Evolutionary conservation across 768 basidiomycete species (phyloP), one percentile per base, ranked within the genome.

Genomic region (Tubosaeta sp.): DNA sequence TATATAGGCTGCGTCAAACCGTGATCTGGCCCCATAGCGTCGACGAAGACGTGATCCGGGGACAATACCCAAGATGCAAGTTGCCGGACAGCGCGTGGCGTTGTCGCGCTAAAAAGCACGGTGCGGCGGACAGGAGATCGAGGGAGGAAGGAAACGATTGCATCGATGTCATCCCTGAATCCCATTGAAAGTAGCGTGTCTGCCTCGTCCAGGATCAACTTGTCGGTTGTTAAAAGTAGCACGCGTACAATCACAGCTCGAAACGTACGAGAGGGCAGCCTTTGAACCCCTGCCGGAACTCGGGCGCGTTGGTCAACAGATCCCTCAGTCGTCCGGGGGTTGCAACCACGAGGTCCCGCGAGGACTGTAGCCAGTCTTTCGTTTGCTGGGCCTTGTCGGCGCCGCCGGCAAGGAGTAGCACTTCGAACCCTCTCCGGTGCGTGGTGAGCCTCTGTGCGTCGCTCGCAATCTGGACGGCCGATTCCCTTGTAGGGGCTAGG

Each of bases 171-270:
- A 21, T 84, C 79, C 4, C 87, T 80, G 79, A 95, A 96, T 58
- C 94, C 94, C 86, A 94, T 87, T 50, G 93, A 90, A 11, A 97
- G 75, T 12, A 95, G 75, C 0, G 87, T 90, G 62, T 98, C 94
- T 11, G 92, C 90, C 66, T 96, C 92, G 62, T 98, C 96, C 51
- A 98, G 74, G 52, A 98, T 78, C 46, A 98, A 78, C 89, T 92
- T 55, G 11, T 3, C 19, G 46, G 36, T 50, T n/a, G 51, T 57
- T 27, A 54, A 49, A n/a, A 22, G 21, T 40, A 32, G 53, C 31
- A 19, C 32, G 50, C 31, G 18, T 4, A 10, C 3, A 27, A 24
- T 31, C 16, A 45, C 24, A 42, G n/a, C 5, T 18, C 16, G 19
- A 42, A 27, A 72, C 84, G 39, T 57, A 88, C 88, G 57, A 82